phyloP scores from a whole-genome alignment of 129 eudicot genomes.

The Escallonia herrerae region DNA sequence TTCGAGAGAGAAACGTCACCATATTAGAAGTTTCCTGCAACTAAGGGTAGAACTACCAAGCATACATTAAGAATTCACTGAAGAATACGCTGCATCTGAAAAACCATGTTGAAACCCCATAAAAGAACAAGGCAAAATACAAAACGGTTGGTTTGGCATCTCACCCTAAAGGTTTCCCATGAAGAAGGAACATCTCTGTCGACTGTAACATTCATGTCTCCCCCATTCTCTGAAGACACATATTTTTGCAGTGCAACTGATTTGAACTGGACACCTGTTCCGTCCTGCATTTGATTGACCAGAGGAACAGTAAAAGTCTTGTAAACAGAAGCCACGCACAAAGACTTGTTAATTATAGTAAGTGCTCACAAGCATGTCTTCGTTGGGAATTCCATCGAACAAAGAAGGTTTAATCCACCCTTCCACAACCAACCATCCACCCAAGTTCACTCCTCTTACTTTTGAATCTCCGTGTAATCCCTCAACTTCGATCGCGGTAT shows the following conservation, averaged over 20 bases:
- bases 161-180: constrained; percentile 81
- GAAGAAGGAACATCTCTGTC: constrained; percentile 41
- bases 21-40: too few relatives aligned
- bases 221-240: constrained; percentile 63
- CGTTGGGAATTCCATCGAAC: constrained; percentile 62
- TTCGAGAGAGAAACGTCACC: too few relatives aligned
- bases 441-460: constrained; percentile 72
- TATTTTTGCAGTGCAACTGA: constrained; percentile 51
- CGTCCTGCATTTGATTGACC: constrained; percentile 43
- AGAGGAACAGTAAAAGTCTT: neutral
- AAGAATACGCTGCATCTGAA: neutral
- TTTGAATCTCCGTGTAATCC: constrained; percentile 51
- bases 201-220: constrained; percentile 41
- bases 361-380: constrained; percentile 62
- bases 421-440: constrained; percentile 71
- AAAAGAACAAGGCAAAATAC: neutral
- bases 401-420: constrained; percentile 79
- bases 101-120: neutral
- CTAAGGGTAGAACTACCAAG: too few relatives aligned
- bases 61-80: too few relatives aligned
- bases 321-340: too few relatives aligned
- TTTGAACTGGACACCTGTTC: constrained; percentile 56
- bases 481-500: constrained; percentile 33
- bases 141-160: constrained; percentile 5
- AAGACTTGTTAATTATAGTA: too few relatives aligned